Percentiles rank a stretch among this genome's conserved stretches.
Conservation (phyloP, 164 flowering plant genomes). For the Magnolia kwangsiensis region DNA sequence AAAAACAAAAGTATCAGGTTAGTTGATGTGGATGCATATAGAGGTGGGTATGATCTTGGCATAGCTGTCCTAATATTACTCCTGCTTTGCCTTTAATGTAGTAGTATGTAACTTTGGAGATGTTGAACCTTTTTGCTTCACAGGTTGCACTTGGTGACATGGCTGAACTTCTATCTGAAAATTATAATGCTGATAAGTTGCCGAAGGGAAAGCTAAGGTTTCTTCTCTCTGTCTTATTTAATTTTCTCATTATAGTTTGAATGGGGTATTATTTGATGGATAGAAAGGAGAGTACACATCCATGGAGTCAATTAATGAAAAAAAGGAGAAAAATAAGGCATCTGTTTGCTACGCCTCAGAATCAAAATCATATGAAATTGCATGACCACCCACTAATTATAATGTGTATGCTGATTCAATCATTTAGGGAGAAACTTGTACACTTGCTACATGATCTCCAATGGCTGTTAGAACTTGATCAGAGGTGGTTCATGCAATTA, state of each 20-base stretch:
- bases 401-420: background rate
- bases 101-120: background rate
- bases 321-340: background rate
- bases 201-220: constrained; percentile 87
- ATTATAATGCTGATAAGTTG: constrained; percentile 69
- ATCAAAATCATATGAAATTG: background rate
- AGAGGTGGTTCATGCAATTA: no score
- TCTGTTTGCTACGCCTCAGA: background rate
- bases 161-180: constrained; percentile 60
- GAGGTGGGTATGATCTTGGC: background rate
- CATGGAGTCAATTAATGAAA: no score
- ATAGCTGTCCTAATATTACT: no score
- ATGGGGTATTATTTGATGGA: no score
- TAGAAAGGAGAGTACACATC: no score
- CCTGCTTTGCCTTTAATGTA: background rate
- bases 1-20: no score
- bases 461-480: no score
- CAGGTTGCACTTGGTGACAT: constrained; percentile 97
- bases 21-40: background rate
- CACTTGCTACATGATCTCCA: no score
- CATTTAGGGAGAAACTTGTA: background rate
- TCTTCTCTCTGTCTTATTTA: background rate
- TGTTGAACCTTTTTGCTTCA: constrained; percentile 1
- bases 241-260: background rate
- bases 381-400: background rate